Evolutionary conservation across 805 yeast species (phyloP).

Genomic region (Lipomyces japonicus): DNA sequence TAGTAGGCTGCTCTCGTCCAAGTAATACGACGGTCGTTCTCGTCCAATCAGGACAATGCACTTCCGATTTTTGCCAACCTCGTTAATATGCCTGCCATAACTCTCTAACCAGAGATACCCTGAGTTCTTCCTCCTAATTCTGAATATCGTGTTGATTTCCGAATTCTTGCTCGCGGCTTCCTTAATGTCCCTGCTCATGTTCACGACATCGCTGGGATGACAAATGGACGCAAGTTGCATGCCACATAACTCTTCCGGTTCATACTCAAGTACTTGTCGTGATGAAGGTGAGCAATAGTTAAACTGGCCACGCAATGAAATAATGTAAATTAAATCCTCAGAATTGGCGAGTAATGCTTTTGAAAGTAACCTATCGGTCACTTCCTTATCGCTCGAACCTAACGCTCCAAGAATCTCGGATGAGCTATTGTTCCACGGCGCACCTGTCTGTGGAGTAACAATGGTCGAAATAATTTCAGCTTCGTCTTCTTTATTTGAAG

Average conservation of each 20-base stretch:
- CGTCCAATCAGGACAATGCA: conserved; percentile 16
- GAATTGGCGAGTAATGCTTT: conserved; percentile 10
- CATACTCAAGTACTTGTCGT: conserved; percentile 9
- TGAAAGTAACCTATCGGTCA: conserved; percentile 9
- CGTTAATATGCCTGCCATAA: conserved; percentile 6
- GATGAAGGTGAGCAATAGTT: conserved; percentile 16
- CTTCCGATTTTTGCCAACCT: conserved; percentile 5
- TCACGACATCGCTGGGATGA: conserved; percentile 16
- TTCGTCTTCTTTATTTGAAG: background rate
- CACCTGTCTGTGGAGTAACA: background rate
- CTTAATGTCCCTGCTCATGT: conserved; percentile 14
- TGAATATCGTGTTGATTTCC: conserved; percentile 8
- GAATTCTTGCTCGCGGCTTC: conserved; percentile 3
- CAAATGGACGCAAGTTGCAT: conserved; percentile 3
- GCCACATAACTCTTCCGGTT: conserved; percentile 16
- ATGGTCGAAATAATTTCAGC: background rate
- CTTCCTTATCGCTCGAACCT: conserved; percentile 6
- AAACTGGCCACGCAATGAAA: conserved; percentile 15
- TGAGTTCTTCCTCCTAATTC: conserved; percentile 6
- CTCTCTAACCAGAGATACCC: conserved; percentile 19
- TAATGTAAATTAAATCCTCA: conserved; percentile 14
- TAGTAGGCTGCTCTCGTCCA: background rate
- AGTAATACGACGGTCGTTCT: conserved; percentile 9
- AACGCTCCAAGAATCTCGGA: conserved; percentile 9
- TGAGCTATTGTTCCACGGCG: background rate